Evolutionary conservation across 1,139 yeast species (phyloP).

Genomic region (Pichiaceae sp.): DNA sequence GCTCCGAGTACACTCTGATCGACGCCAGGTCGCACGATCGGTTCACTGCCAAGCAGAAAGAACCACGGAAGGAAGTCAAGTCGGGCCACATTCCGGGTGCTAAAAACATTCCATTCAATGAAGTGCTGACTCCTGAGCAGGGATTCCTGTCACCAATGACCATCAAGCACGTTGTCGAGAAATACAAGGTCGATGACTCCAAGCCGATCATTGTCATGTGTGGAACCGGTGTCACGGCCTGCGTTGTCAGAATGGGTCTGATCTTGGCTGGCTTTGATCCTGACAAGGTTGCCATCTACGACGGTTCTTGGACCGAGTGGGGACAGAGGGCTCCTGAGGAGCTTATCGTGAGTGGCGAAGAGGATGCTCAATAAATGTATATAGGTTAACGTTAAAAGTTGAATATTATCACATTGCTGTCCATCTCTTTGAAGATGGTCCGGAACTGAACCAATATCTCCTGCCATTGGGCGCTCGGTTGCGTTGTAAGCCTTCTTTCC

Average conservation of each 20-base stretch:
- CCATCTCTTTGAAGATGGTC: slow-evolving; percentile 11
- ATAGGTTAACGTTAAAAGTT: slow-evolving; percentile 9
- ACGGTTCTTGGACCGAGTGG: slow-evolving; percentile 83
- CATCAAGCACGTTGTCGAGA: slow-evolving; percentile 35
- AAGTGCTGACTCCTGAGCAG: slow-evolving; percentile 43
- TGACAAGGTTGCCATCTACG: slow-evolving; percentile 61
- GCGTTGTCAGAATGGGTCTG: slow-evolving; percentile 66
- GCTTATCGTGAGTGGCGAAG: slow-evolving; percentile 18
- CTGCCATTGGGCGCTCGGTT: slow-evolving; percentile 11
- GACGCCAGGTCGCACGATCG: slow-evolving; percentile 80
- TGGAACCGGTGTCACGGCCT: slow-evolving; percentile 94
- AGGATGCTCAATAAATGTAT: not conserved
- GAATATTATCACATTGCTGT: slow-evolving; percentile 12
- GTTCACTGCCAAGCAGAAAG: slow-evolving; percentile 72
- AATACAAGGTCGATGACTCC: slow-evolving; percentile 30
- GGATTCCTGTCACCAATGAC: slow-evolving; percentile 42
- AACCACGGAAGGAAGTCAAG: slow-evolving; percentile 79
- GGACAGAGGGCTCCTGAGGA: slow-evolving; percentile 23
- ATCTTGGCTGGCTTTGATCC: slow-evolving; percentile 44
- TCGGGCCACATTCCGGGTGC: slow-evolving; percentile 89
- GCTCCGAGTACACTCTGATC: slow-evolving; percentile 43
- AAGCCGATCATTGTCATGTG: slow-evolving; percentile 80
- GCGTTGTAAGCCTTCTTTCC: slow-evolving; percentile 6
- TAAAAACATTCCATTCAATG: slow-evolving; percentile 64
- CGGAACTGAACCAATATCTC: slow-evolving; percentile 9